A percentile compares a stretch with the other conserved stretches of the same genome.
Evolutionary conservation across 2,329 filamentous ascomycete species (phyloP).

Genomic region (Fusarium domesticum): DNA sequence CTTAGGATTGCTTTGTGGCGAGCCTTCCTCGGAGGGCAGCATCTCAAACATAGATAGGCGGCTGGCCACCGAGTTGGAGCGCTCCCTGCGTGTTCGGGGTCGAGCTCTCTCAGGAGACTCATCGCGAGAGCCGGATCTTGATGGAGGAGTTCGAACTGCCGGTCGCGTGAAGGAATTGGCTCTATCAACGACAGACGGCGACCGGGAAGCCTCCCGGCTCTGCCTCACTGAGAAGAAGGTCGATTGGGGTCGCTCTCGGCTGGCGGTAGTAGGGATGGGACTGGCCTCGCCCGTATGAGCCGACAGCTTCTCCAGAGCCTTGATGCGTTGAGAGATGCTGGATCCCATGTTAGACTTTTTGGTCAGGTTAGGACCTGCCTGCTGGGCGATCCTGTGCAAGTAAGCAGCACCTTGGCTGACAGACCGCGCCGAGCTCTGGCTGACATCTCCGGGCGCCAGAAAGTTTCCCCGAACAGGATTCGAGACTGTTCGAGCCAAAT

Average conservation of each 20-base stretch:
- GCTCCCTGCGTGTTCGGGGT: slow-evolving; percentile 37
- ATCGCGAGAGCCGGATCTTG: slow-evolving; percentile 40
- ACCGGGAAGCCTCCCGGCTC: slow-evolving; percentile 42
- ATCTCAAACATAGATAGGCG: slow-evolving; percentile 55
- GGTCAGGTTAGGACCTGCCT: slow-evolving; percentile 50
- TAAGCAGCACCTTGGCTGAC: slow-evolving; percentile 57
- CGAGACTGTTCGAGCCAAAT: slow-evolving; percentile 48
- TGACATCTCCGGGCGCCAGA: slow-evolving; percentile 45
- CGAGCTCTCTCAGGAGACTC: slow-evolving; percentile 44
- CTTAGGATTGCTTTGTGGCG: slow-evolving; percentile 36
- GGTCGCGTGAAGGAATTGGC: slow-evolving; percentile 39
- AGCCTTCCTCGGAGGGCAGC: slow-evolving; percentile 17
- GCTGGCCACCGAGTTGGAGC: slow-evolving; percentile 54
- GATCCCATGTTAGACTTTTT: slow-evolving; percentile 77
- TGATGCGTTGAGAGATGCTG: slow-evolving; percentile 91
- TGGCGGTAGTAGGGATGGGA: slow-evolving; percentile 14
- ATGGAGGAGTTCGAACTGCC: slow-evolving; percentile 32
- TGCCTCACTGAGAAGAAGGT: slow-evolving; percentile 60
- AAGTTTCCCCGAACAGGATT: slow-evolving; percentile 44
- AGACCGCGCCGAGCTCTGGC: slow-evolving; percentile 48
- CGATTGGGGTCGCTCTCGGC: slow-evolving; percentile 45
- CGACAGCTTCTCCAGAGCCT: slow-evolving; percentile 80
- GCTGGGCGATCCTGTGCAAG: slow-evolving; percentile 53
- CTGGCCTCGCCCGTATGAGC: slow-evolving; percentile 33
- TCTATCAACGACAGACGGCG: slow-evolving; percentile 46